A percentile compares a stretch with the other conserved stretches of the same genome.
Evolutionary conservation across 2,329 filamentous ascomycete species (phyloP).

Genomic region (Fusarium chlamydosporum): DNA sequence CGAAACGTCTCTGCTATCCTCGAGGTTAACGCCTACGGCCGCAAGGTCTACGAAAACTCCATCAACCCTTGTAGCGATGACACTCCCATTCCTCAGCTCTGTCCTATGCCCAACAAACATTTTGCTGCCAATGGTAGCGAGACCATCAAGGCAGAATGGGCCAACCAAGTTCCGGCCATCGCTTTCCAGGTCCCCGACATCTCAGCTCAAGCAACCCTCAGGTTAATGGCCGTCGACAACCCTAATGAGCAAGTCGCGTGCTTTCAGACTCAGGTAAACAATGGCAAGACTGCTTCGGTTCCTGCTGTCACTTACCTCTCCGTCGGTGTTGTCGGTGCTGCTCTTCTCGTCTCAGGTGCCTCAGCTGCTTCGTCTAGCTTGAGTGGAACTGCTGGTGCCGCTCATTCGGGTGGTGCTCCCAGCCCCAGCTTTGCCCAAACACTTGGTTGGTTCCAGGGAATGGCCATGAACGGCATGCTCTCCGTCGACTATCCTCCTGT

Average conservation of each 20-base stretch:
- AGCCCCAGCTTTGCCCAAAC: slow-evolving; percentile 90
- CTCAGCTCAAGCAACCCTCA: slow-evolving; percentile 84
- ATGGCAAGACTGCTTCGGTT: slow-evolving; percentile 85
- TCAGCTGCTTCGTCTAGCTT: slow-evolving; percentile 76
- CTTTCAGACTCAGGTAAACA: slow-evolving; percentile 83
- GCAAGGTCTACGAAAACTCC: slow-evolving; percentile 79
- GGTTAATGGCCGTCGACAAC: slow-evolving; percentile 74
- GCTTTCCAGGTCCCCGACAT: slow-evolving; percentile 94
- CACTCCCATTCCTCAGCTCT: slow-evolving; percentile 80
- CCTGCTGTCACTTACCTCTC: slow-evolving; percentile 86
- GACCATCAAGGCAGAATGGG: slow-evolving; percentile 77
- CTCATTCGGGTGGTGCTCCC: slow-evolving; percentile 71
- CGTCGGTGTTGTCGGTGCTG: slow-evolving; percentile 86
- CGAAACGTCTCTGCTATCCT: slow-evolving; percentile 87
- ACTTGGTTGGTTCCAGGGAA: slow-evolving; percentile 90
- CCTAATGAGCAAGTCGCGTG: slow-evolving; percentile 78
- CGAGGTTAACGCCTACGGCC: slow-evolving; percentile 86
- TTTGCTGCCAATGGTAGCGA: slow-evolving; percentile 83
- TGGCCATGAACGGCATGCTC: slow-evolving; percentile 97
- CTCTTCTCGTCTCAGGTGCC: slow-evolving; percentile 79
- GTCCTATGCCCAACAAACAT: slow-evolving; percentile 82
- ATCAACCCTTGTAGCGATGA: slow-evolving; percentile 85
- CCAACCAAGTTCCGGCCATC: slow-evolving; percentile 84
- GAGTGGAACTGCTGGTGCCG: slow-evolving; percentile 65
- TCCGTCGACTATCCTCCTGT: slow-evolving; percentile 89